Percentiles rank a stretch among this genome's conserved stretches.
These are phyloP conservation scores for Xylaria grammica DNA, from an alignment of 495 filamentous ascomycete species.

Conservation along the genomic window DNA sequence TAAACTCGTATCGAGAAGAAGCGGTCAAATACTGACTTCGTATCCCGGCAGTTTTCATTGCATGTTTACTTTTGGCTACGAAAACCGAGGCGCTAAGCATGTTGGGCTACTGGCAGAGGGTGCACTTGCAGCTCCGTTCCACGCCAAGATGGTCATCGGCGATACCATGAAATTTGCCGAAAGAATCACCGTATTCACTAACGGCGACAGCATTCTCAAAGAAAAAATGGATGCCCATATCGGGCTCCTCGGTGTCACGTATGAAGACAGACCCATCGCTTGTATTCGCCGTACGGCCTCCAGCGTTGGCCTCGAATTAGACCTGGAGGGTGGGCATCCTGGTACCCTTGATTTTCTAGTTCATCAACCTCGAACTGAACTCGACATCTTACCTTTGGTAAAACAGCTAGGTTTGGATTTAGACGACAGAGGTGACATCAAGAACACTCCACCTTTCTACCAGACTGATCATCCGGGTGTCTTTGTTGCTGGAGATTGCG, in stretches of 20 bases:
- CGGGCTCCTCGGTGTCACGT: too few relatives aligned
- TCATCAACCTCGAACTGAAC: neutral
- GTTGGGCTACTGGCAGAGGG: neutral
- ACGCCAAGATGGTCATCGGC: neutral
- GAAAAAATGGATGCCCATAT: too few relatives aligned
- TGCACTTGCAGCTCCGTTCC: neutral
- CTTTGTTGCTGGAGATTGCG: slow-evolving; percentile 2
- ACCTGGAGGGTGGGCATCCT: too few relatives aligned
- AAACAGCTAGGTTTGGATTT: neutral
- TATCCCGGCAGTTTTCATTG: neutral
- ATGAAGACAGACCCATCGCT: too few relatives aligned
- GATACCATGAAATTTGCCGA: slow-evolving; percentile 4
- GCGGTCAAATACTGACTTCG: neutral
- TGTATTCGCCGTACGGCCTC: too few relatives aligned
- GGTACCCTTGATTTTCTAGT: slow-evolving; percentile 13
- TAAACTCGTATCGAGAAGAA: too few relatives aligned
- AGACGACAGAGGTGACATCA: slow-evolving; percentile 1
- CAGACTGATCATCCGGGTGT: neutral
- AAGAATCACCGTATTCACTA: neutral
- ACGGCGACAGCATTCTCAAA: too few relatives aligned
- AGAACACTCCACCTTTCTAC: neutral
- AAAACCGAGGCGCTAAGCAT: neutral
- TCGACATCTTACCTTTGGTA: neutral
- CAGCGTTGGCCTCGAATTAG: too few relatives aligned
- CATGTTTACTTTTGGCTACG: slow-evolving; percentile 5